These are phyloP conservation scores for Diutina scorzettiae DNA, from an alignment of 1,139 yeast species.

Conservation along the genomic window DNA sequence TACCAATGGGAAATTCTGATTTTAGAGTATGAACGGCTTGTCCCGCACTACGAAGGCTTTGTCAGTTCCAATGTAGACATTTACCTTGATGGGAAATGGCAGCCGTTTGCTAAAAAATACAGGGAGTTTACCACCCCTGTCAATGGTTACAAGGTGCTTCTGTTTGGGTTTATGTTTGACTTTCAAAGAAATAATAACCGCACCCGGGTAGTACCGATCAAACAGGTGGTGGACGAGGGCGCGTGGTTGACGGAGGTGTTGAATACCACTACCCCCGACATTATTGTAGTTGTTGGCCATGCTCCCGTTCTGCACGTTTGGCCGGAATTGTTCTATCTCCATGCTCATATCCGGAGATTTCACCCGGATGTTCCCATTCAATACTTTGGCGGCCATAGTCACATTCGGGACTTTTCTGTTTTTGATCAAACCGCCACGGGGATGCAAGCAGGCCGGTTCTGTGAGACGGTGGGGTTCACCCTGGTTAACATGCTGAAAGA, in stretches of 20 bases:
- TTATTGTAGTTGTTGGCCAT: conserved; percentile 67
- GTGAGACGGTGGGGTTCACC: conserved; percentile 87
- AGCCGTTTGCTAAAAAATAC: conserved; percentile 57
- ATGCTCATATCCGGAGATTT: conserved; percentile 37
- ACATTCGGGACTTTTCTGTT: conserved; percentile 70
- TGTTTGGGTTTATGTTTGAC: conserved; percentile 74
- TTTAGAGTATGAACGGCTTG: conserved; percentile 54
- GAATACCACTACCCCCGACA: conserved; percentile 38
- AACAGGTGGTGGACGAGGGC: conserved; percentile 37
- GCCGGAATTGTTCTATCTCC: conserved; percentile 45
- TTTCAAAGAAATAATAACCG: conserved; percentile 50
- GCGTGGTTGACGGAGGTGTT: conserved; percentile 54
- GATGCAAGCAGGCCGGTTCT: conserved; percentile 81
- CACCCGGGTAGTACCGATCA: conserved; percentile 55
- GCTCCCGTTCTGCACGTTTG: conserved; percentile 53
- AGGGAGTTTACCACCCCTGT: conserved; percentile 54
- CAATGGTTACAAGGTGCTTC: conserved; percentile 40
- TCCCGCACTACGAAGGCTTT: conserved; percentile 49
- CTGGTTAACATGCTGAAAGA: conserved; percentile 30
- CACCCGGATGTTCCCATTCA: conserved; percentile 62
- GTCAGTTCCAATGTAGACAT: conserved; percentile 78
- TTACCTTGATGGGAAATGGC: conserved; percentile 33
- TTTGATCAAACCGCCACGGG: conserved; percentile 62
- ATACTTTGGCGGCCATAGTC: conserved; percentile 92
- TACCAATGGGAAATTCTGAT: conserved; percentile 57